Conservation (phyloP, 768 basidiomycete species). For the Mycena filopes region DNA sequence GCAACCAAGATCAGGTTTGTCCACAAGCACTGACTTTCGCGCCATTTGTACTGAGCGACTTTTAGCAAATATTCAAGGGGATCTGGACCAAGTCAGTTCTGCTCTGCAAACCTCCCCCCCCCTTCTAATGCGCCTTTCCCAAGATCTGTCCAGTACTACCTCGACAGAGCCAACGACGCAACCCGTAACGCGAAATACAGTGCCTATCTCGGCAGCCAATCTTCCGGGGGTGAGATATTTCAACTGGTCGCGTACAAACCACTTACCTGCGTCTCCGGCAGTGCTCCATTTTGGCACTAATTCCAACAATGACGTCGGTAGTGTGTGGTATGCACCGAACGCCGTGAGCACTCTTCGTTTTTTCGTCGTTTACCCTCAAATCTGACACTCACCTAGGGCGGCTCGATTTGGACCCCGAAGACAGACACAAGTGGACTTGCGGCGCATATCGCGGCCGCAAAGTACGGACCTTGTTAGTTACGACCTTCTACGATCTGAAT, state of each 20-base stretch:
- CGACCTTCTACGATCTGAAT: no score
- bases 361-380: background rate
- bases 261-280: no score
- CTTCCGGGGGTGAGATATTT: no score
- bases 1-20: slow-evolving; percentile 58
- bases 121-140: background rate
- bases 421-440: slow-evolving; percentile 55
- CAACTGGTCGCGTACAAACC: no score
- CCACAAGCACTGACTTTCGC: background rate
- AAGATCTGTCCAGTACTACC: slow-evolving; percentile 58
- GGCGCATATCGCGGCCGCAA: slow-evolving; percentile 55
- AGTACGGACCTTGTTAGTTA: slow-evolving; percentile 48
- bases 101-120: no score
- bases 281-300: slow-evolving; percentile 57
- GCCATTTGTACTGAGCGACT: background rate
- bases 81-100: slow-evolving; percentile 55
- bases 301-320: slow-evolving; percentile 53
- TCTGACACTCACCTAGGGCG: background rate
- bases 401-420: slow-evolving; percentile 52
- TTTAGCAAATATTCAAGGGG: slow-evolving; percentile 63
- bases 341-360: slow-evolving; percentile 34
- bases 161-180: slow-evolving; percentile 56
- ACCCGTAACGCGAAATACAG: slow-evolving; percentile 56
- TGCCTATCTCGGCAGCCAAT: slow-evolving; percentile 52
- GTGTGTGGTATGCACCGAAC: slow-evolving; percentile 56